Conservation (phyloP, 2,329 filamentous ascomycete genomes). For the Meredithiella fracta region DNA sequence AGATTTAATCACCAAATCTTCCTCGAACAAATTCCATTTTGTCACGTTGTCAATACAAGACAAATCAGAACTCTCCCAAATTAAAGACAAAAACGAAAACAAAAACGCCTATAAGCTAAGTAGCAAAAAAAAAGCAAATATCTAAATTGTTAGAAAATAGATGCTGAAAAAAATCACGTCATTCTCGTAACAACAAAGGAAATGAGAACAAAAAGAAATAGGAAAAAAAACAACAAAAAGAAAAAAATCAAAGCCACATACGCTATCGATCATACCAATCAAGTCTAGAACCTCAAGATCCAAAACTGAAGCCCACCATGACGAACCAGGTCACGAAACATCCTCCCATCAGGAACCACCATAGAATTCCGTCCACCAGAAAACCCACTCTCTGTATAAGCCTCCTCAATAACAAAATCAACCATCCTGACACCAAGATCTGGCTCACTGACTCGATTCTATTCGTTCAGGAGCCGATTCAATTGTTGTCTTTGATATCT, state of each 20-base stretch:
- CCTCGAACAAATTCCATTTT: not conserved
- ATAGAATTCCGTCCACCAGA: no score
- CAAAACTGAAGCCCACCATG: no score
- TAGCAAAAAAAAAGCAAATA: not conserved
- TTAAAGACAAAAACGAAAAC: not conserved
- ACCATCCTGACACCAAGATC: not conserved
- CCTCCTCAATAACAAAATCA: no score
- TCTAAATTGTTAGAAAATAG: not conserved
- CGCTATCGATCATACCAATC: not conserved
- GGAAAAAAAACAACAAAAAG: not conserved
- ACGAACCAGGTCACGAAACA: no score
- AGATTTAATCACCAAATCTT: not conserved
- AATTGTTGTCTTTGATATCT: not conserved
- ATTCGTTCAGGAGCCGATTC: not conserved
- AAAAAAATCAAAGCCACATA: not conserved
- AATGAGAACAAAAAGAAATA: conserved; percentile 7
- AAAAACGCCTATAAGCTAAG: not conserved
- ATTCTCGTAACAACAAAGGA: conserved; percentile 13
- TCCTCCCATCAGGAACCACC: no score
- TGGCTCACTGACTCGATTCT: not conserved
- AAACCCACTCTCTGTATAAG: no score
- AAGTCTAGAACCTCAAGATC: not conserved
- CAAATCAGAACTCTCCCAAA: not conserved
- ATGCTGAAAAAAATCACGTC: conserved; percentile 8
- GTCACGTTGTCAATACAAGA: not conserved